A percentile compares a stretch with the other conserved stretches of the same genome.
These are phyloP conservation scores for Chernovozyma aurita DNA, from an alignment of 1,139 yeast species.

Conservation along the genomic window DNA sequence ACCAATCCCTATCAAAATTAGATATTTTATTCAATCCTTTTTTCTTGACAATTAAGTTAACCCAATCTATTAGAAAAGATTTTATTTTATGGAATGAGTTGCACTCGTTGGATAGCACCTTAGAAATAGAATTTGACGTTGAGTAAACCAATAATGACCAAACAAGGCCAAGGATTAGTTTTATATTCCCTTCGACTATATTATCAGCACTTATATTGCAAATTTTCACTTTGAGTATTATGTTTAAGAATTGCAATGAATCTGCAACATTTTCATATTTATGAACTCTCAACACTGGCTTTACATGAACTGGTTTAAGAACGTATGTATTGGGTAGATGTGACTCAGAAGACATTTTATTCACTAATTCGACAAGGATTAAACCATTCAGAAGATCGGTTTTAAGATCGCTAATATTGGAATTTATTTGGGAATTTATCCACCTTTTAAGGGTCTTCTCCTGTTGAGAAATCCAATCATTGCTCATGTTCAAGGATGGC, in stretches of 20 bases:
- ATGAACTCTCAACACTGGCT: conserved; percentile 54
- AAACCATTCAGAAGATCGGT: conserved; percentile 38
- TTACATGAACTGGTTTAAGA: conserved; percentile 33
- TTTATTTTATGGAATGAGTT: conserved; percentile 30
- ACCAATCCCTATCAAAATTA: conserved; percentile 39
- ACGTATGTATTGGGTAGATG: conserved; percentile 17
- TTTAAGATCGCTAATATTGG: conserved; percentile 22
- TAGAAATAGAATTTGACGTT: conserved; percentile 28
- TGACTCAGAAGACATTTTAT: conserved; percentile 24
- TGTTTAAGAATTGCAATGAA: conserved; percentile 50
- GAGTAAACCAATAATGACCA: conserved; percentile 59
- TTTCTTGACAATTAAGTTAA: conserved; percentile 20
- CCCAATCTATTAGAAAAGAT: conserved; percentile 30
- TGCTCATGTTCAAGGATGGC: not conserved
- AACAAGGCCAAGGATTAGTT: conserved; percentile 58
- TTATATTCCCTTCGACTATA: conserved; percentile 58
- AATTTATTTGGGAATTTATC: conserved; percentile 34
- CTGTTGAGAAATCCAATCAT: conserved; percentile 40
- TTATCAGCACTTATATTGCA: conserved; percentile 66
- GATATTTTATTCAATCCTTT: conserved; percentile 17
- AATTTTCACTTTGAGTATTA: conserved; percentile 47
- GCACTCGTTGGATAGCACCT: conserved; percentile 30
- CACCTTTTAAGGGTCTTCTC: conserved; percentile 45
- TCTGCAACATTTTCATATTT: conserved; percentile 59
- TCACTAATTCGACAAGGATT: conserved; percentile 32